Conservation (phyloP, 1,284 basidiomycete species). For the Schizopora paradoxa region DNA sequence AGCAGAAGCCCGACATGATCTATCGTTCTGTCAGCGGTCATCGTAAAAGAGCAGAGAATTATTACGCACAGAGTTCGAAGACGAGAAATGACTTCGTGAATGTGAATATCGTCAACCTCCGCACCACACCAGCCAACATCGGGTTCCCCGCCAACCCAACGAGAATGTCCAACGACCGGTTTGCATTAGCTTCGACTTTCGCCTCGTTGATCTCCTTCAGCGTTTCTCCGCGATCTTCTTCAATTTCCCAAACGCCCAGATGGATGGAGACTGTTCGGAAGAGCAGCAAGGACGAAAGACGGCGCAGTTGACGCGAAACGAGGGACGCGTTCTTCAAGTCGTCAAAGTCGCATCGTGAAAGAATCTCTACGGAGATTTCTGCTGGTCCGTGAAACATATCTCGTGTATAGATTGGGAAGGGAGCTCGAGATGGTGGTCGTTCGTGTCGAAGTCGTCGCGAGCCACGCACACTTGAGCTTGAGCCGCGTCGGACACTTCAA, state of each 20-base stretch:
- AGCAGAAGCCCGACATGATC: background rate
- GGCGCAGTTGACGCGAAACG: background rate
- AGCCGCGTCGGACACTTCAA: no score
- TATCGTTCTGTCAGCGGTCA: background rate
- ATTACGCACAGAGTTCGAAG: background rate
- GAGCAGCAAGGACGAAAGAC: background rate
- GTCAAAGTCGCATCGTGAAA: no score
- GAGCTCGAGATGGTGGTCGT: no score
- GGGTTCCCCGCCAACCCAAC: background rate
- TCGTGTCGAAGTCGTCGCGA: no score
- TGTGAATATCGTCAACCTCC: background rate
- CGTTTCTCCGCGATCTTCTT: background rate
- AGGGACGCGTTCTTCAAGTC: background rate
- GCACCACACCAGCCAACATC: background rate
- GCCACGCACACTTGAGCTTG: no score
- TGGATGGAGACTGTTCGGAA: conserved; percentile 1
- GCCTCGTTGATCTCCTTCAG: background rate
- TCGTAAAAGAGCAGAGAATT: background rate
- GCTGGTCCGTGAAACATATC: background rate
- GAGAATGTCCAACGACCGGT: background rate
- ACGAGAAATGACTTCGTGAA: background rate
- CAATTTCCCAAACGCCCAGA: background rate
- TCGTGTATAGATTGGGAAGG: no score
- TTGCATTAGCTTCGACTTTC: background rate
- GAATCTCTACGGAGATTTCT: background rate